These are phyloP conservation scores for Fusarium pseudoanthophilum DNA, from an alignment of 2,329 filamentous ascomycete species.

Conservation along the genomic window DNA sequence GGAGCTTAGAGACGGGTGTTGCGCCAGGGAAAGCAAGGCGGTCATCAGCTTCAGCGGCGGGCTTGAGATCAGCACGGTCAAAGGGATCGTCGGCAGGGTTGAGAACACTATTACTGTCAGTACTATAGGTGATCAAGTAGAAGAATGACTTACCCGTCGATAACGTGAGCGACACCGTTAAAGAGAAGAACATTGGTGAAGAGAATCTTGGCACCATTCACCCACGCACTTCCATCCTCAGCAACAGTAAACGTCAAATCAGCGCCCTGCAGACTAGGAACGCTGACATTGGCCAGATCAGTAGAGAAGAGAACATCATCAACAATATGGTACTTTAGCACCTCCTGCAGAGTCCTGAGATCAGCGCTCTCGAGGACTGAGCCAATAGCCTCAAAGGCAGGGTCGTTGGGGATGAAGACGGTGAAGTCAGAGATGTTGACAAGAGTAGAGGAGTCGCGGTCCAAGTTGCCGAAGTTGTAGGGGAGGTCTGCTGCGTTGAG, in stretches of 20 bases:
- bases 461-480: conserved; percentile 42
- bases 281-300: conserved; percentile 42
- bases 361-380: conserved; percentile 43
- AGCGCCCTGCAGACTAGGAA: conserved; percentile 38
- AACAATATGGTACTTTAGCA: conserved; percentile 48
- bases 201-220: conserved; percentile 48
- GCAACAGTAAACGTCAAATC: conserved; percentile 46
- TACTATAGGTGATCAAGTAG: background rate
- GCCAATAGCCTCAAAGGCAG: conserved; percentile 45
- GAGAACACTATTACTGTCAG: conserved; percentile 39
- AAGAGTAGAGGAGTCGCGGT: conserved; percentile 19
- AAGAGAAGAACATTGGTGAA: conserved; percentile 46
- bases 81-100: conserved; percentile 40
- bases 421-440: conserved; percentile 48
- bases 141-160: conserved; percentile 42
- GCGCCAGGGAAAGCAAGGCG: conserved; percentile 44
- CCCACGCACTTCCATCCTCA: conserved; percentile 45
- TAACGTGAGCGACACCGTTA: conserved; percentile 49
- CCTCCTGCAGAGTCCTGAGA: conserved; percentile 39
- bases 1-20: conserved; percentile 40
- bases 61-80: conserved; percentile 39
- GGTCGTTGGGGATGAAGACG: conserved; percentile 45
- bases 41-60: conserved; percentile 36
- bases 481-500: conserved; percentile 42
- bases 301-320: conserved; percentile 48